phyloP scores from a whole-genome alignment of 2,329 filamentous ascomycete genomes.

The Curvularia spicifera region DNA sequence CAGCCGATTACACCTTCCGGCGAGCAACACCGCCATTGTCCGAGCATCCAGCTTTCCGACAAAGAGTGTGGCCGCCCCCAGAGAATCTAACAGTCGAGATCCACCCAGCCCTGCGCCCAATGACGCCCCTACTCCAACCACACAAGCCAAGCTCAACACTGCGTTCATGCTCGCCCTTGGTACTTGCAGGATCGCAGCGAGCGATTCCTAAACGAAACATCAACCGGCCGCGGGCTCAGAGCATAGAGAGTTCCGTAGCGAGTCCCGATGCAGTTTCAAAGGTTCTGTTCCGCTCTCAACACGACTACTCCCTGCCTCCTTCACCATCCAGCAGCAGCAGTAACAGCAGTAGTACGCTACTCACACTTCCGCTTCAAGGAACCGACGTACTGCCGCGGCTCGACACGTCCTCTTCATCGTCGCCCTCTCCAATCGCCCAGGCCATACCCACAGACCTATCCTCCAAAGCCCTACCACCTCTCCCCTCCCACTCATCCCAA shows the following conservation, averaged over 20 bases:
- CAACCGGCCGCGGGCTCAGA: not conserved
- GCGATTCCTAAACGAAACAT: not conserved
- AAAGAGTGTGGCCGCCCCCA: not conserved
- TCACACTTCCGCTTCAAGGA: not conserved
- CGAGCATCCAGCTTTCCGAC: not conserved
- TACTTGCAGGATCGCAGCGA: not conserved
- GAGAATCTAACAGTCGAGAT: not conserved
- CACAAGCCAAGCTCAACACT: not conserved
- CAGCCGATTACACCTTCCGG: not conserved
- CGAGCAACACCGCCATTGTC: not conserved
- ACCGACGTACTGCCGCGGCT: not conserved
- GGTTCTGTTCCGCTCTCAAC: not conserved
- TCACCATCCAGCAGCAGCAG: not conserved
- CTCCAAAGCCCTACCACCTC: not conserved
- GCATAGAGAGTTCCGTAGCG: not conserved
- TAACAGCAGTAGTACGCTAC: not conserved
- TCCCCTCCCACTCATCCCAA: too few species aligned
- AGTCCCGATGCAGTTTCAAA: not conserved
- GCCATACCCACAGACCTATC: not conserved
- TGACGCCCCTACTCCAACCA: not conserved
- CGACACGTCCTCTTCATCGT: not conserved
- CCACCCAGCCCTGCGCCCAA: constrained; percentile 2
- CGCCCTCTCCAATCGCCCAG: not conserved
- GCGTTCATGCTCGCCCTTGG: not conserved
- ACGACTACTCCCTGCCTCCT: not conserved